Conservation (phyloP, 169 alveolate genomes). For the Babesia caballi region DNA sequence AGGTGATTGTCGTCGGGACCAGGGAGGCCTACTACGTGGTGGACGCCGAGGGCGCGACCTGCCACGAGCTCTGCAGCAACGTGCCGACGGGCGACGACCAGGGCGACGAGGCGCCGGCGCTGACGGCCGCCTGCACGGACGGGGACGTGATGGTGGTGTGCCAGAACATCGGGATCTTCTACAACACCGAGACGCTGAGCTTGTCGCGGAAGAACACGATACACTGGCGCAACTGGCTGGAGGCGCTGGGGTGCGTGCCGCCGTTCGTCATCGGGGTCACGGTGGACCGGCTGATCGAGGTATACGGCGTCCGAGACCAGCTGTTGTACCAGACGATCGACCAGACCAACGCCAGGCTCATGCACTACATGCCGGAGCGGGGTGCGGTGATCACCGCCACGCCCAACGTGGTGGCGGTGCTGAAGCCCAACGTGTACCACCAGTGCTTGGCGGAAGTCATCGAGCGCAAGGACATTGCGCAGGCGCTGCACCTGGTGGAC, state of each 20-base stretch:
- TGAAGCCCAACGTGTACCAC: conserved; percentile 36
- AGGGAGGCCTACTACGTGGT: conserved; percentile 32
- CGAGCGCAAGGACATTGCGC: conserved; percentile 28
- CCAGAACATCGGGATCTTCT: conserved; percentile 63
- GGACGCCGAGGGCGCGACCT: conserved; percentile 25
- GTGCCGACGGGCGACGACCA: conserved; percentile 2
- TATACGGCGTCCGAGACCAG: conserved; percentile 62
- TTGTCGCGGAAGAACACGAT: conserved; percentile 58
- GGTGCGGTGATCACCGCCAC: conserved; percentile 38
- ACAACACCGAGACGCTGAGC: conserved; percentile 48
- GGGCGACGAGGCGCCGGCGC: background rate
- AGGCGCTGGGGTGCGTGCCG: conserved; percentile 50
- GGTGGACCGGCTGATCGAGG: conserved; percentile 37
- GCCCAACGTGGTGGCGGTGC: conserved; percentile 22
- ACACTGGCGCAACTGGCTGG: conserved; percentile 49
- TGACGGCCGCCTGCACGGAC: conserved; percentile 48
- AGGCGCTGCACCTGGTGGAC: conserved; percentile 52
- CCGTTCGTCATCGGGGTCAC: conserved; percentile 63
- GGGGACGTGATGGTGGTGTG: conserved; percentile 62
- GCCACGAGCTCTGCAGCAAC: conserved; percentile 55
- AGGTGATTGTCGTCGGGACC: conserved; percentile 50
- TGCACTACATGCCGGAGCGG: conserved; percentile 34
- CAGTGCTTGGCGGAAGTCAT: conserved; percentile 17
- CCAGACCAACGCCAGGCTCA: conserved; percentile 20
- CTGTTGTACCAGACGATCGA: conserved; percentile 49